phyloP scores from a whole-genome alignment of 2,329 filamentous ascomycete genomes.

The Ophiostoma angusticollis region DNA sequence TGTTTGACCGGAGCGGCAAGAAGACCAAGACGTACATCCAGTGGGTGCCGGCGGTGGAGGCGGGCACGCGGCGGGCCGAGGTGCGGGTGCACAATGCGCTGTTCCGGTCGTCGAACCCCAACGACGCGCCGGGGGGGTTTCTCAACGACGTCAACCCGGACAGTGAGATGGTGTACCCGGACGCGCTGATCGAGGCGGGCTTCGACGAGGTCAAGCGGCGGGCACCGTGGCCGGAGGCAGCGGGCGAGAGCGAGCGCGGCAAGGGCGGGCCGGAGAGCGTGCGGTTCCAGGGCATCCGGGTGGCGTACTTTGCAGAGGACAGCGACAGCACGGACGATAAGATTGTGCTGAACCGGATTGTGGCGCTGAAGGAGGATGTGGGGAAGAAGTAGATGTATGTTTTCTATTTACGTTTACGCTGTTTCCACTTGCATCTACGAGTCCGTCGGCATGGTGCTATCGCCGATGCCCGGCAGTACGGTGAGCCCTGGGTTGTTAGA shows the following conservation, averaged over 20 bases:
- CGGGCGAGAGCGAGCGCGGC: slow-evolving; percentile 52
- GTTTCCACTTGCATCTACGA: too few species aligned
- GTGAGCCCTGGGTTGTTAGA: too few species aligned
- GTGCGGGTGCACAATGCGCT: slow-evolving; percentile 69
- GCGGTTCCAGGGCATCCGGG: slow-evolving; percentile 81
- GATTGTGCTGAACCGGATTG: slow-evolving; percentile 80
- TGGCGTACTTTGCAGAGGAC: slow-evolving; percentile 74
- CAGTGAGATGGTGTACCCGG: slow-evolving; percentile 64
- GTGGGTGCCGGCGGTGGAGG: slow-evolving; percentile 55
- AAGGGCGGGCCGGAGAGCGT: slow-evolving; percentile 59
- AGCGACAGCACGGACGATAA: slow-evolving; percentile 66
- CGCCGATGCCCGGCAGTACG: too few species aligned
- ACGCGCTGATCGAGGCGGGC: slow-evolving; percentile 72
- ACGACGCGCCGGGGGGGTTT: slow-evolving; percentile 65
- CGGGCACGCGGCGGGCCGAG: slow-evolving; percentile 55
- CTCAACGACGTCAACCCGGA: slow-evolving; percentile 73
- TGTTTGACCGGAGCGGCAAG: slow-evolving; percentile 57
- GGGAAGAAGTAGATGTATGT: slow-evolving; percentile 45
- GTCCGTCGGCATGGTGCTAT: too few species aligned
- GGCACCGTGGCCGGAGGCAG: slow-evolving; percentile 72
- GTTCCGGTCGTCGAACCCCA: slow-evolving; percentile 78
- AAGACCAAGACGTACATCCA: slow-evolving; percentile 77
- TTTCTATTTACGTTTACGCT: too few species aligned
- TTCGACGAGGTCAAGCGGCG: slow-evolving; percentile 61
- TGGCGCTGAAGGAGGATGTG: slow-evolving; percentile 80